A percentile compares a stretch with the other conserved stretches of the same genome.
phyloP scores from a whole-genome alignment of 2,329 filamentous ascomycete species.

The Trichoderma citrinoviride region DNA sequence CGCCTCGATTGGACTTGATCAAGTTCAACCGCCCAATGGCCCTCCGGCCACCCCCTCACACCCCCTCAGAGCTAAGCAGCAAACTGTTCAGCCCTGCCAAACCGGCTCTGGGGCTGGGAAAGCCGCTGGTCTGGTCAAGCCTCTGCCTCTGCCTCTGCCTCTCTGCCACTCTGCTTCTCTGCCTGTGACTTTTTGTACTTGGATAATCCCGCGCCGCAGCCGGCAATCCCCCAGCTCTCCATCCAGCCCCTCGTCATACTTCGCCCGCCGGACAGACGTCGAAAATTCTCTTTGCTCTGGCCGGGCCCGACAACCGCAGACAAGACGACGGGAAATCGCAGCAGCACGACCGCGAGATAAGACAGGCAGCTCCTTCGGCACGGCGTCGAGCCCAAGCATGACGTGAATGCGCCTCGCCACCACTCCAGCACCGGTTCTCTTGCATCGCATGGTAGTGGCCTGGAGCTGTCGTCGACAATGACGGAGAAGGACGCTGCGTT shows the following conservation, averaged over 20 bases:
- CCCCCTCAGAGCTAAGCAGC: constrained; percentile 15
- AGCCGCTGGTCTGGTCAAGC: not conserved
- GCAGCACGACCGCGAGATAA: not conserved
- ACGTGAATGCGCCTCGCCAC: constrained; percentile 32
- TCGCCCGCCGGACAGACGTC: not conserved
- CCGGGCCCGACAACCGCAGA: not conserved
- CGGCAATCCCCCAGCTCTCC: constrained; percentile 12
- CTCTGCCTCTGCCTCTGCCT: constrained; percentile 2
- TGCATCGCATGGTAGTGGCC: constrained; percentile 32
- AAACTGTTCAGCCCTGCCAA: constrained; percentile 19
- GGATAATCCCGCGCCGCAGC: constrained; percentile 18
- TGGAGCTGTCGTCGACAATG: constrained; percentile 52
- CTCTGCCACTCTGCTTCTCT: not conserved
- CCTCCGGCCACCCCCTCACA: constrained; percentile 19
- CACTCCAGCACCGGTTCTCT: constrained; percentile 22
- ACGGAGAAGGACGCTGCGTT: constrained; percentile 62
- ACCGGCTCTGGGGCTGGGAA: constrained; percentile 10
- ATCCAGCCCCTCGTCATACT: constrained; percentile 16
- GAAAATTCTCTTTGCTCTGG: not conserved
- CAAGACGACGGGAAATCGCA: not conserved
- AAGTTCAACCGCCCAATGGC: not conserved
- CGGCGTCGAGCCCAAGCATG: constrained; percentile 29
- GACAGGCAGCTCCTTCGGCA: not conserved
- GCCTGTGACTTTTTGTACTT: not conserved
- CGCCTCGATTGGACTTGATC: constrained; percentile 6